Evolutionary conservation across 1,284 basidiomycete genomes (phyloP), one percentile per base, ranked within the genome.

Genomic region (Pholiota adiposa): DNA sequence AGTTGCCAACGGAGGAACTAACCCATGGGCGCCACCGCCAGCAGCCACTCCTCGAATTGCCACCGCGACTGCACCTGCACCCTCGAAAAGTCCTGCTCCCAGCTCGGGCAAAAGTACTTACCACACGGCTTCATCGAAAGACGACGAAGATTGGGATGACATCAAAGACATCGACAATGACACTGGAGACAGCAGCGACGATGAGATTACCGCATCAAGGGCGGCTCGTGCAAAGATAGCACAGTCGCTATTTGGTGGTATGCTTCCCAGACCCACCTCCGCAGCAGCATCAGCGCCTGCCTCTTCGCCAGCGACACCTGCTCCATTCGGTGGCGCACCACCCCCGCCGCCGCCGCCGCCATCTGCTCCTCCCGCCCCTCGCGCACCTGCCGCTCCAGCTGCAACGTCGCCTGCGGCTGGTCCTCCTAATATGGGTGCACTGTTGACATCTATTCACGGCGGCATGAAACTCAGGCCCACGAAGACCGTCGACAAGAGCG

Each of bases 111-210:
- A 85, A 69, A 72, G 80, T 0, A 68, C 79, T 0, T 90, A 91
- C 67, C 74, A 88, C 58, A 88, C 85, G 0, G 89, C 85, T 0
- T 83, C 90, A 2, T 84, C 85, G 23, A 79, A 75, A 18, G 85
- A 86, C 23, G 89, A 88, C 16, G 92, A 93, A 21, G 94, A 95
- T 60, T 97, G 95, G 95, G 94, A 92, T 59, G 89, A 90, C 16
- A 79, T 91, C 44, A 80, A 86, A 64, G 93, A 96, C 74, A 88
- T 88, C 59, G 85, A 88, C 4, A 83, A 88, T 7, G 82, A 85
- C 3, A 83, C 86, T 19, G 83, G 86, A 23, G 87, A 89, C 64
- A 89, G 87, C 66, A 90, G 87, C 63, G 93, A 95, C 60, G 94
- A 96, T 70, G 93, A 95, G 64, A 77, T 89, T 54, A 79, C 81